Evolutionary conservation across 2,329 filamentous ascomycete genomes (phyloP).

Genomic region (Diplodia mutila): DNA sequence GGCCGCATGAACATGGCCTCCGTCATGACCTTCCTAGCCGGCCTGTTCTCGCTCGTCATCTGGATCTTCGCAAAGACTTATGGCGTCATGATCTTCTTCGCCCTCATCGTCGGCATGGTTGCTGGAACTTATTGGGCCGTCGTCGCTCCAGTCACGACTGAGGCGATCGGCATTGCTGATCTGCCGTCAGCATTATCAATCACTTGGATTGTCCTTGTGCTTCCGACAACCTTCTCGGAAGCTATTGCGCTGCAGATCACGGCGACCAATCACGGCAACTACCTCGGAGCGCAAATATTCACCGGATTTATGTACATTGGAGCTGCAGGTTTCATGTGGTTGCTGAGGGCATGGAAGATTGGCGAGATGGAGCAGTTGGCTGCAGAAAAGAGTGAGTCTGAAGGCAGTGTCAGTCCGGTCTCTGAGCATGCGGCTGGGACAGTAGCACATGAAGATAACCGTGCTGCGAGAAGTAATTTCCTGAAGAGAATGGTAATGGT

Average conservation of each 20-base stretch:
- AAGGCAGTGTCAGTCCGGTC: conserved; percentile 33
- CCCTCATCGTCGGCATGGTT: conserved; percentile 67
- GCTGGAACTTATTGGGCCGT: conserved; percentile 70
- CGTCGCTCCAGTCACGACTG: conserved; percentile 70
- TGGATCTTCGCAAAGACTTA: conserved; percentile 74
- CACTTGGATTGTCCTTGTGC: conserved; percentile 70
- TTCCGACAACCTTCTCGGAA: conserved; percentile 69
- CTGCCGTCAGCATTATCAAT: conserved; percentile 72
- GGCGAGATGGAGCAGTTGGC: conserved; percentile 53
- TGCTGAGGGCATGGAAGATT: conserved; percentile 66
- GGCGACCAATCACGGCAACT: conserved; percentile 52
- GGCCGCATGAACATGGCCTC: conserved; percentile 75
- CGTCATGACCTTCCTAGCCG: conserved; percentile 65
- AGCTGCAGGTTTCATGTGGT: conserved; percentile 56
- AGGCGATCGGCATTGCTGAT: conserved; percentile 71
- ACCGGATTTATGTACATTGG: conserved; percentile 65
- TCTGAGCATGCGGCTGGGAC: neutral
- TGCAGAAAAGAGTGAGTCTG: conserved; percentile 35
- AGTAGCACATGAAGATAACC: neutral
- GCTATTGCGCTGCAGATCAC: conserved; percentile 61
- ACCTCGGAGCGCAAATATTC: conserved; percentile 63
- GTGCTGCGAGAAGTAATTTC: conserved; percentile 1
- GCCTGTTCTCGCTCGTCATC: conserved; percentile 68
- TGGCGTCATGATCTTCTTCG: conserved; percentile 71
- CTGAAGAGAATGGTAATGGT: conserved; percentile 16